A percentile compares a stretch with the other conserved stretches of the same genome.
Conservation (phyloP, 2,329 filamentous ascomycete genomes). For the Anisogramma anomala region DNA sequence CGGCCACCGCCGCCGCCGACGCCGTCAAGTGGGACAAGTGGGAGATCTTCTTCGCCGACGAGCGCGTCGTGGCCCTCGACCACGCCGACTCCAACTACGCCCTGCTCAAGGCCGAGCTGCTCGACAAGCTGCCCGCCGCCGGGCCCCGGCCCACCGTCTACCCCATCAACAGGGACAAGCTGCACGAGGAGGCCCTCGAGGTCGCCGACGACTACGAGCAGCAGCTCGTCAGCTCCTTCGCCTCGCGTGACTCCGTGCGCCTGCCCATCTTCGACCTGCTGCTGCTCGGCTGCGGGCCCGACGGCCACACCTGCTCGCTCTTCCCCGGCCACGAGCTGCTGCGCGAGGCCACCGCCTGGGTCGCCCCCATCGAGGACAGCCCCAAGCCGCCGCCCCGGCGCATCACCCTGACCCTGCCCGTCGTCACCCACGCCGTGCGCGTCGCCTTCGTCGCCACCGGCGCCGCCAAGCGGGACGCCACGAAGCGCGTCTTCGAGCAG, state of each 20-base stretch:
- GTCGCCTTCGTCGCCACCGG: constrained; percentile 90
- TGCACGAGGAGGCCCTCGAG: constrained; percentile 69
- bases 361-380: constrained; percentile 81
- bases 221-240: constrained; percentile 72
- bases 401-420: constrained; percentile 85
- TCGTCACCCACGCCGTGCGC: constrained; percentile 74
- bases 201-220: constrained; percentile 91
- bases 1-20: constrained; percentile 41
- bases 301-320: constrained; percentile 93
- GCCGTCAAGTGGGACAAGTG: constrained; percentile 70
- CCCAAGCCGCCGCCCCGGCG: constrained; percentile 86
- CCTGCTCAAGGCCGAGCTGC: constrained; percentile 73
- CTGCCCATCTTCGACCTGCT: constrained; percentile 91
- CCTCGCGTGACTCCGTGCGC: constrained; percentile 84
- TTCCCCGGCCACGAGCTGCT: constrained; percentile 85
- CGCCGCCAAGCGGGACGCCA: constrained; percentile 74
- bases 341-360: constrained; percentile 81
- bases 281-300: constrained; percentile 84
- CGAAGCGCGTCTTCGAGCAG: constrained; percentile 87
- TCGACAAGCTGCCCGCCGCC: constrained; percentile 71
- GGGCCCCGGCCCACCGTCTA: constrained; percentile 60
- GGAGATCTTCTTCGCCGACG: constrained; percentile 98
- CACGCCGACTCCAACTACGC: constrained; percentile 91
- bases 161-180: constrained; percentile 54
- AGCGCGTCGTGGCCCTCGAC: constrained; percentile 85